Conservation (phyloP, 1,284 basidiomycete species). For the Grifola frondosa region DNA sequence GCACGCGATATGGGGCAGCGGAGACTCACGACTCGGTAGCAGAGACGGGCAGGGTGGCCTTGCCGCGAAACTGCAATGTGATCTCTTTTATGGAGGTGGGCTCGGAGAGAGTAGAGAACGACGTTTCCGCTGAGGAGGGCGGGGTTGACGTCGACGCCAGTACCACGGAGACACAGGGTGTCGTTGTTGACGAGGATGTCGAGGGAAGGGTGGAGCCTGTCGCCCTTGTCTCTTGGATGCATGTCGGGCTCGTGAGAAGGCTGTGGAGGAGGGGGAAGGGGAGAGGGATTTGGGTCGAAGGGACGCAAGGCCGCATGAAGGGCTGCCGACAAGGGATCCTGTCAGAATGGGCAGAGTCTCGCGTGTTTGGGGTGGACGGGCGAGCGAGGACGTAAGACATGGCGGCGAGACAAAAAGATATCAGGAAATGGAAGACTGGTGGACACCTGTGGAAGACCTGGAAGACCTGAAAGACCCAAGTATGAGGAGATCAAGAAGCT, state of each 20-base stretch:
- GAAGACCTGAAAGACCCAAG: no score
- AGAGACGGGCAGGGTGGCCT: conserved; percentile 69
- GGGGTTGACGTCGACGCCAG: conserved; percentile 82
- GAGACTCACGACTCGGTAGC: conserved; percentile 64
- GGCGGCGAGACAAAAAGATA: conserved; percentile 10
- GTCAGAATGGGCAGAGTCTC: conserved; percentile 24
- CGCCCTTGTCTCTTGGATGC: conserved; percentile 39
- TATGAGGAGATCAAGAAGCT: no score
- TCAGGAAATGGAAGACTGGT: conserved; percentile 8
- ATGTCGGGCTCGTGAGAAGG: conserved; percentile 39
- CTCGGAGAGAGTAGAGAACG: conserved; percentile 75
- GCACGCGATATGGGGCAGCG: conserved; percentile 12
- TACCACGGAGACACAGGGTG: conserved; percentile 71
- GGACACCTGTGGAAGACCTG: no score
- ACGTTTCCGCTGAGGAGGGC: conserved; percentile 75
- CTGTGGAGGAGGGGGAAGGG: conserved; percentile 33
- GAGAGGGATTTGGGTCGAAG: conserved; percentile 16
- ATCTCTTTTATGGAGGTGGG: conserved; percentile 86
- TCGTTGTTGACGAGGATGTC: conserved; percentile 77
- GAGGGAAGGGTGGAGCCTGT: conserved; percentile 49
- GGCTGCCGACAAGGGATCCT: conserved; percentile 33
- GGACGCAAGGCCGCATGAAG: conserved; percentile 34
- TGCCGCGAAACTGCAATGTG: conserved; percentile 80
- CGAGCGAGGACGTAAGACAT: conserved; percentile 32
- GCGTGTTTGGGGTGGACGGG: conserved; percentile 17